Percentiles rank a stretch among this genome's conserved stretches.
phyloP scores from a whole-genome alignment of 306 rosid species.

The Ormosia semicastrata region DNA sequence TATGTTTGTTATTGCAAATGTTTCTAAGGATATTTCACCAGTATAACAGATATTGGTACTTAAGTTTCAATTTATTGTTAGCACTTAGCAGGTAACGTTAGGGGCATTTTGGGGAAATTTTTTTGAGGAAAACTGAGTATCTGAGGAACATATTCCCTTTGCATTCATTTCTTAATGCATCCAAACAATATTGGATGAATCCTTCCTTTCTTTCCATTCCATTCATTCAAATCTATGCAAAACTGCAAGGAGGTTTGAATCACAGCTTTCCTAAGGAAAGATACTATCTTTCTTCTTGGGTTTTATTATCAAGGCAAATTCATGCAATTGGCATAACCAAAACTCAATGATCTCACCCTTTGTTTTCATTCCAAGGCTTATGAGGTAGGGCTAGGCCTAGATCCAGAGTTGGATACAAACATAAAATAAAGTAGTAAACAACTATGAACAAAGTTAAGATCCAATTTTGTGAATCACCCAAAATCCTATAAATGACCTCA shows the following conservation, averaged over 20 bases:
- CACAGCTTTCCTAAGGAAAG: not conserved
- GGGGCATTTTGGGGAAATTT: not conserved
- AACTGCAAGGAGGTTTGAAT: not conserved
- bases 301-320: not conserved
- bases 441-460: not conserved
- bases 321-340: not conserved
- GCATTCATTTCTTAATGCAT: not conserved
- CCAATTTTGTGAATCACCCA: constrained; percentile 8
- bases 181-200: not conserved
- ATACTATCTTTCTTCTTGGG: not conserved
- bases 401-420: constrained; percentile 10
- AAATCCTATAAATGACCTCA: not conserved
- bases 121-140: not conserved
- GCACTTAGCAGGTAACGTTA: not conserved
- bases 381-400: not conserved
- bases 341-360: not conserved
- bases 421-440: not conserved
- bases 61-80: not conserved
- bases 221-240: not conserved
- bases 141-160: not conserved
- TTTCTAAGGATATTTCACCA: not conserved
- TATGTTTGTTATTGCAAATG: not conserved
- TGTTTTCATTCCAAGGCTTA: not conserved
- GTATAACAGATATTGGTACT: not conserved
- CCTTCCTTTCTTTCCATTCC: not conserved